Percentiles rank a stretch among this genome's conserved stretches.
These are phyloP conservation scores for Suillus weaverae DNA, from an alignment of 768 basidiomycete genomes.

Conservation along the genomic window DNA sequence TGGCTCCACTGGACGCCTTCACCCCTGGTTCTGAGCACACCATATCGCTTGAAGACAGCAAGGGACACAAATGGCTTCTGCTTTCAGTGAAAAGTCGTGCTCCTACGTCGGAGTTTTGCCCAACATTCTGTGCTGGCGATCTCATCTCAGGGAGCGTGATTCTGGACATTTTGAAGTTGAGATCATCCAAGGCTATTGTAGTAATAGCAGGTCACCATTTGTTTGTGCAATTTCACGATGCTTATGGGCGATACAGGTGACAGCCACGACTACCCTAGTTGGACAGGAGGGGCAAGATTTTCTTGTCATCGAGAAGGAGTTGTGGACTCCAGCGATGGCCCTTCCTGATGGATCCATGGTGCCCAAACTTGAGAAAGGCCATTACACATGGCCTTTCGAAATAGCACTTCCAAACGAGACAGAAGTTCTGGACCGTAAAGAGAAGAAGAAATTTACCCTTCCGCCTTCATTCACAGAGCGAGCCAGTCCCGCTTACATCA, in stretches of 20 bases:
- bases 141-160: slow-evolving; percentile 50
- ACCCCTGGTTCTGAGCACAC: slow-evolving; percentile 33
- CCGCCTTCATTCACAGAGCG: slow-evolving; percentile 58
- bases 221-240: not conserved
- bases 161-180: slow-evolving; percentile 49
- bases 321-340: slow-evolving; percentile 40
- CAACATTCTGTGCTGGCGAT: slow-evolving; percentile 50
- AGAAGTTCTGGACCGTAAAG: slow-evolving; percentile 37
- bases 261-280: slow-evolving; percentile 50
- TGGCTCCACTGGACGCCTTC: not conserved
- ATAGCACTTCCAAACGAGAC: slow-evolving; percentile 47
- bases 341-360: slow-evolving; percentile 26
- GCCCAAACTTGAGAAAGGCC: slow-evolving; percentile 43
- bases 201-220: slow-evolving; percentile 28
- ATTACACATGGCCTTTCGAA: slow-evolving; percentile 48
- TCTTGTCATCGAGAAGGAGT: slow-evolving; percentile 39
- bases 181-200: slow-evolving; percentile 48
- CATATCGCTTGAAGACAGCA: slow-evolving; percentile 44
- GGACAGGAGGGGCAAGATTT: slow-evolving; percentile 56
- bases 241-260: slow-evolving; percentile 33
- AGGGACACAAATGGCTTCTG: slow-evolving; percentile 45
- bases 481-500: slow-evolving; percentile 54
- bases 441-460: slow-evolving; percentile 38
- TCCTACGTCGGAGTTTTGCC: slow-evolving; percentile 37
- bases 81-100: slow-evolving; percentile 47